These are phyloP conservation scores for Ophiostoma quercus DNA, from an alignment of 2,329 filamentous ascomycete species.

Conservation along the genomic window DNA sequence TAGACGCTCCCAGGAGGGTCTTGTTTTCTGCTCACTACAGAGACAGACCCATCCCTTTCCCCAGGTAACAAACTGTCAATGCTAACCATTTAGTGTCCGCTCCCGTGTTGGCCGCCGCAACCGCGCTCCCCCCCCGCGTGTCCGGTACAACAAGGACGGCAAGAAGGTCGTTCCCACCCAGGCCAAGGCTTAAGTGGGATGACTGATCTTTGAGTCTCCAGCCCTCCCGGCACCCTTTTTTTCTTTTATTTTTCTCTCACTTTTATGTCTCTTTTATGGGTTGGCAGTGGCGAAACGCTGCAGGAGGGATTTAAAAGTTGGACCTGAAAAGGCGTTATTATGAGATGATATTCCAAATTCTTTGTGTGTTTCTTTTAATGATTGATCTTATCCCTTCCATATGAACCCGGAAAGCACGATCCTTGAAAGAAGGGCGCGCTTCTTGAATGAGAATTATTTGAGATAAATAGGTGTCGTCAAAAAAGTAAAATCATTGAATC, in stretches of 20 bases:
- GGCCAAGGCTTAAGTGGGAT: conserved; percentile 51
- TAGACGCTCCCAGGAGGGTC: conserved; percentile 22
- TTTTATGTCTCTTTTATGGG: conserved; percentile 10
- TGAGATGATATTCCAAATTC: conserved; percentile 14
- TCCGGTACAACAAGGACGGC: conserved; percentile 99
- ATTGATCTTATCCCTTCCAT: conserved; percentile 11
- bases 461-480: neutral
- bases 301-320: conserved; percentile 12
- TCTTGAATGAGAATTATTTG: neutral
- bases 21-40: conserved; percentile 18
- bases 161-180: conserved; percentile 97
- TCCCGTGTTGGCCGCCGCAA: conserved; percentile 96
- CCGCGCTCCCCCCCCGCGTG: conserved; percentile 93
- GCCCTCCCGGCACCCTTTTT: neutral
- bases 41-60: neutral
- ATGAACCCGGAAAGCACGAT: conserved; percentile 4
- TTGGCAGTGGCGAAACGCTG: conserved; percentile 15
- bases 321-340: conserved; percentile 19
- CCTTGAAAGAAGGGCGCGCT: conserved; percentile 4
- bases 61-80: conserved; percentile 20
- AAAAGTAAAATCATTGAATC: neutral
- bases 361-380: conserved; percentile 16
- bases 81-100: conserved; percentile 71
- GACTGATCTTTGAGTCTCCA: neutral
- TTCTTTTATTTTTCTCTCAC: conserved; percentile 10